Base-by-base conservation (phyloP, 140 eudicot species). In the Erigeron philadelphicus region DNA sequence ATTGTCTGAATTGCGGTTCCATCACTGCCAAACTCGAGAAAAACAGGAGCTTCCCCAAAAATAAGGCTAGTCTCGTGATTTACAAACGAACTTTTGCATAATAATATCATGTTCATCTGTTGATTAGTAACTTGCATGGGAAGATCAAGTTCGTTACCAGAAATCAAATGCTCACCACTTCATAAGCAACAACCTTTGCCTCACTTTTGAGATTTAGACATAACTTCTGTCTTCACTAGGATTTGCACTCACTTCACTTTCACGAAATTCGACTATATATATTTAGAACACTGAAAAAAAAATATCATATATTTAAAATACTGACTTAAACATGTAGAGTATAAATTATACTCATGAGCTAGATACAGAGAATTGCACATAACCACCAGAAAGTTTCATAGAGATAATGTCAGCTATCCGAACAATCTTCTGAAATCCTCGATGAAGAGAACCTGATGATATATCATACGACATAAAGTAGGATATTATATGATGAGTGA, bases 121-220 rank as follows among this genome's bases (percentile, higher is more conserved):
- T 84, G 82, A 74, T 85, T 88, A 7, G 87, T 82, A 35, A 88
- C 85, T 59, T 85, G 82, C 76, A 80, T 78, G 1, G 86, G 88
- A 46, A 87, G 75, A 66, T 83, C 91, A 38, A 76, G 35, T 25
- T 16, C 86, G 4, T 48, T 57, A 38, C 75, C 85, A 45, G 83
- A 75, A 13, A 83, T 87, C 71, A 88, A 77, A 76, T 85, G 88
- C 11, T 65, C 68, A 85, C 88, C 18, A 71, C 55, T 83, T 88
- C 87, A 88, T 76, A n/a, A 46, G 12, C 12, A 45, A 45, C 50
- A 45, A 7, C 10, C 12, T 45, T 8, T 45, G 3, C 9, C 10
- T 1, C 10, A 31, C 4, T 1, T 1, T 31, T 31, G 0, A 31
- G 38, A 2, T 31, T 1, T 31, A 0, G 38, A 31, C 12, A 9